Evolutionary conservation across 768 basidiomycete genomes (phyloP).

Genomic region (Suillus subalutaceus): DNA sequence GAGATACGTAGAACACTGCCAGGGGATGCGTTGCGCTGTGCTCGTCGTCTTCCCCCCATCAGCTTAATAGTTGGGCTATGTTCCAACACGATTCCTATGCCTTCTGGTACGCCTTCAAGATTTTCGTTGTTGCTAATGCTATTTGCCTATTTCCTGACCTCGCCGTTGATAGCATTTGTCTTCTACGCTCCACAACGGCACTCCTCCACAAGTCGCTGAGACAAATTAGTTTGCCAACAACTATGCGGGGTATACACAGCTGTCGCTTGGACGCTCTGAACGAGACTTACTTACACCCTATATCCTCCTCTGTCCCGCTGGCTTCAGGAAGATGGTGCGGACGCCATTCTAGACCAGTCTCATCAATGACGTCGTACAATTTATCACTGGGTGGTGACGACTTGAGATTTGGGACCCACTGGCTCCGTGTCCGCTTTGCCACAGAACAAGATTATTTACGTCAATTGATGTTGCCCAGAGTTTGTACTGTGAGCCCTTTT

Average conservation of each 20-base stretch:
- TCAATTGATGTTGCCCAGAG: too few species aligned
- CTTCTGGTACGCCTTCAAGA: not conserved
- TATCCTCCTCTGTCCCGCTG: not conserved
- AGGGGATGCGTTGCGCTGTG: too few species aligned
- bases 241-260: not conserved
- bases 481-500: not conserved
- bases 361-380: not conserved
- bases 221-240: too few species aligned
- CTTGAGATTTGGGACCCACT: too few species aligned
- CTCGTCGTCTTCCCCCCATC: not conserved
- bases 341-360: not conserved
- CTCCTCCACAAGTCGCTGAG: too few species aligned
- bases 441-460: too few species aligned
- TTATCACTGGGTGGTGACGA: too few species aligned
- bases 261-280: not conserved
- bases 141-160: too few species aligned
- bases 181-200: too few species aligned
- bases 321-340: not conserved
- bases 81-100: not conserved
- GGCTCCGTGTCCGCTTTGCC: too few species aligned
- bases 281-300: not conserved
- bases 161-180: too few species aligned
- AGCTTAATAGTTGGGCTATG: not conserved
- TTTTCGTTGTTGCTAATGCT: too few species aligned
- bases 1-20: not conserved